Conservation (phyloP, 2,329 filamentous ascomycete genomes). For the Diaporthe australafricana region DNA sequence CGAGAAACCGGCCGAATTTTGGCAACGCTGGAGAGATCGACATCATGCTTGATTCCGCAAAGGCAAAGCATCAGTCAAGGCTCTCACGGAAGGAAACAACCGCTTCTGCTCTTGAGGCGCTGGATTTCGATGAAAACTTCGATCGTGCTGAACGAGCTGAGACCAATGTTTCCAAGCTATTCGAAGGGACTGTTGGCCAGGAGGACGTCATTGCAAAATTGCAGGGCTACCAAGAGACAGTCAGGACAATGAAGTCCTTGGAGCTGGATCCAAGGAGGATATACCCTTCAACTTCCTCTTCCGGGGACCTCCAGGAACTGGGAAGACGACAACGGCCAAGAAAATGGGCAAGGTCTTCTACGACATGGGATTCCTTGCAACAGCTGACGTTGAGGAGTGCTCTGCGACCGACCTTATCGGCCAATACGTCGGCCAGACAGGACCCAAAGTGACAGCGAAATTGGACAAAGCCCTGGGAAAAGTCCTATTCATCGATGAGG, state of each 20-base stretch:
- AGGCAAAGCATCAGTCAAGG: slow-evolving; percentile 51
- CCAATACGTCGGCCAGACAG: slow-evolving; percentile 76
- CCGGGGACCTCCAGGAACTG: slow-evolving; percentile 69
- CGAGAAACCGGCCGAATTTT: slow-evolving; percentile 73
- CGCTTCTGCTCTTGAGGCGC: slow-evolving; percentile 44
- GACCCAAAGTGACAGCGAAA: slow-evolving; percentile 70
- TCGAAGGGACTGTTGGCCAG: slow-evolving; percentile 69
- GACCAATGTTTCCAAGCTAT: slow-evolving; percentile 64
- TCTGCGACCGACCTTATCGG: slow-evolving; percentile 78
- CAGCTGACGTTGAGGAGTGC: slow-evolving; percentile 70
- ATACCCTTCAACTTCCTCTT: slow-evolving; percentile 79
- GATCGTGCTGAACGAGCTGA: slow-evolving; percentile 60
- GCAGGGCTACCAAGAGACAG: slow-evolving; percentile 64
- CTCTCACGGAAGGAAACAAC: slow-evolving; percentile 40
- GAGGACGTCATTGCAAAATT: slow-evolving; percentile 66
- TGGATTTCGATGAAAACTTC: slow-evolving; percentile 71
- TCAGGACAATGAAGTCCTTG: slow-evolving; percentile 60
- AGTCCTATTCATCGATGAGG: slow-evolving; percentile 79
- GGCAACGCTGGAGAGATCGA: slow-evolving; percentile 83
- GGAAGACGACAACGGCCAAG: slow-evolving; percentile 78
- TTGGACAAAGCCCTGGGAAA: slow-evolving; percentile 73
- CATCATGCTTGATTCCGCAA: slow-evolving; percentile 70
- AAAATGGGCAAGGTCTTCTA: slow-evolving; percentile 76
- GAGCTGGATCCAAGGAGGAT: slow-evolving; percentile 65
- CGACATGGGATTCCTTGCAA: slow-evolving; percentile 75